Base-by-base conservation (phyloP, 208 protist species). In the Novymonas esmeraldas region DNA sequence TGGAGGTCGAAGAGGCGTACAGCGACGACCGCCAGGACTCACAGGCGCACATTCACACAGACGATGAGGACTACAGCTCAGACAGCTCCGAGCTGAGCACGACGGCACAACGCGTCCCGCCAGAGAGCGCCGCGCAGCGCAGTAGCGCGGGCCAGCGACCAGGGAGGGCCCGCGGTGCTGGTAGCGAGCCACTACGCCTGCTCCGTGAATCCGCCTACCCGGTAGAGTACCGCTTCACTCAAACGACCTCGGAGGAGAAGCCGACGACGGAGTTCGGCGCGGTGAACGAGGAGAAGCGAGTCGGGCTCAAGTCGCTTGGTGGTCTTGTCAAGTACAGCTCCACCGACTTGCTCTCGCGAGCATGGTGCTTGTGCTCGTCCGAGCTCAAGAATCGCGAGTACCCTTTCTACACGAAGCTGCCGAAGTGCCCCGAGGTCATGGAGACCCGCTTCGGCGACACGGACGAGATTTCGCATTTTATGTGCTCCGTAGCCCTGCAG, bases 251-350 rank as follows among this genome's bases (percentile, higher is more conserved):
- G 1, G 58, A 79, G 5, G 52, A 79, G 29, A 33, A 26, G 28
- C 34, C 48, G n/a, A 31, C 29, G 31, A 28, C 66, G 22, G 63
- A 73, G n/a, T 34, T 65, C 31, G 59, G 36, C 31, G 20, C 66
- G 3, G 46, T 73, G 1, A 68, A 66, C 16, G 68, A 79, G 2
- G 66, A 73, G 22, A 73, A 70, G 36, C 52, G 68, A 0, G 49
- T 79, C 9, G 73, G 73, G 7, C 39, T 79, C 18, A 73, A 79
- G 39, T 68, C 66, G 24, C 66, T 79, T 14, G 64, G 63, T 3
- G 73, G 64, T 0, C 66, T 79, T 2, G 68, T 79, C n/a, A 79
- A 79, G 36, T 73, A 73, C 44, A 79, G 73, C 54, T 69, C 73
- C 3, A 49, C 66, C 1, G 66, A 79, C 20, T 62, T 79, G 16